Evolutionary conservation across 73 alveolate genomes (phyloP), one percentile per base, ranked within the genome.

Genomic region (Paramecium octaurelia): DNA sequence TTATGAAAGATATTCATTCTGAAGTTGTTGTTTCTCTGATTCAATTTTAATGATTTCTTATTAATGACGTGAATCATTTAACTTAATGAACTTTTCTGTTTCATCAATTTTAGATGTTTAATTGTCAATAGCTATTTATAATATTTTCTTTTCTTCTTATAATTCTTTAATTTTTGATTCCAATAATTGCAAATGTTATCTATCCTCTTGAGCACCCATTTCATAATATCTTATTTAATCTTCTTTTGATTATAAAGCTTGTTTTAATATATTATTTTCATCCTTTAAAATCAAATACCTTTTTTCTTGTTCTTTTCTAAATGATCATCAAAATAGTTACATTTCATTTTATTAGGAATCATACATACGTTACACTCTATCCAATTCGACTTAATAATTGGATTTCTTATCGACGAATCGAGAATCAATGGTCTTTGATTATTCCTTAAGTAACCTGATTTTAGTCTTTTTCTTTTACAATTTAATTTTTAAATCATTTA

Each of bases 231-330:
- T 42, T 29, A 44, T 44, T 48, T 80, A 80, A 14, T 80, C 91
- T 4, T 80, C 91, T 80, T 18, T 80, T 40, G 18, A 21, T 23
- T 40, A 23, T 1, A 80, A 44, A 1, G 76, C 91, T 43, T 80
- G 27, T 80, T 80, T 80, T 12, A 80, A 35, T 10, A 80, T 21
- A n/a, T 4, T 20, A 80, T 80, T 80, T 35, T 80, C 91, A 31
- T 80, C 91, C 24, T 80, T 80, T 8, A 80, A 27, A 3, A 80
- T 43, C 12, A 44, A 80, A 23, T 80, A 31, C 21, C 57, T 80
- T 64, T 43, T 80, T 8, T 80, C 91, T 23, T 80, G 24, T 9
- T 80, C 91, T 80, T 80, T 80, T 24, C 84, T 64, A 64, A 34
- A 64, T 31, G 3, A 31, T 31, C 11, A 21, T 27, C 7, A 31